Base-by-base conservation (phyloP, 768 basidiomycete genomes). In the Chalciporus piperatus region DNA sequence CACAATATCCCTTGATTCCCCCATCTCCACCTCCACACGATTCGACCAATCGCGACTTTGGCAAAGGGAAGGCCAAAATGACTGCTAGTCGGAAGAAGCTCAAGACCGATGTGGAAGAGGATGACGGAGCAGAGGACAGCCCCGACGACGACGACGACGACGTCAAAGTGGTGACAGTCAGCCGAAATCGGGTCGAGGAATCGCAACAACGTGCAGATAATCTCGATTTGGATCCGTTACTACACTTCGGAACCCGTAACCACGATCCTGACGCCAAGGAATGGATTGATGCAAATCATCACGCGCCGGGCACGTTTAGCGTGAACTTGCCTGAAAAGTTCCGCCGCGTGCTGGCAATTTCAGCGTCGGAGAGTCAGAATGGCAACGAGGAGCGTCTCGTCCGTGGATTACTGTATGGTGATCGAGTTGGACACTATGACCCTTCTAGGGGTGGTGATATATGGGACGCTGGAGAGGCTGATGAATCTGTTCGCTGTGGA, bases 401-500 rank as follows among this genome's bases (percentile, higher is more conserved):
- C 35, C 76, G 80, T 52, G 73, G 76, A 17, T 68, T 92, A 42
- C 59, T 91, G 33, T 82, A 84, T 61, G 84, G 87, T 28, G 62
- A 63, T 50, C 75, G 81, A 50, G 71, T 72, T 56, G 71, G 66
- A 38, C 76, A 79, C 61, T 87, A 87, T 63, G 79, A 89, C 53
- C 73, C 82, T 13, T 70, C 62, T 45, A 84, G 76, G 64, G 87
- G 87, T 16, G 87, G 85, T 3, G 80, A 85, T 50, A 81, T 90
- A 51, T 90, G 88, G 88, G 83, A 80, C 59, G 81, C 81, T 38
- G 89, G 89, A 20, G 89, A 91, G 66, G 72, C 73, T 45, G 73
- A 76, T 57, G 72, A 72, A 32, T 71, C 68, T 30, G 65, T 66
- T 20, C 60, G 59, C 19, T 63, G 56, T 38, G 80, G 76, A 44